Base-by-base conservation (phyloP, 768 basidiomycete species). In the Amanita subjunquillea region DNA sequence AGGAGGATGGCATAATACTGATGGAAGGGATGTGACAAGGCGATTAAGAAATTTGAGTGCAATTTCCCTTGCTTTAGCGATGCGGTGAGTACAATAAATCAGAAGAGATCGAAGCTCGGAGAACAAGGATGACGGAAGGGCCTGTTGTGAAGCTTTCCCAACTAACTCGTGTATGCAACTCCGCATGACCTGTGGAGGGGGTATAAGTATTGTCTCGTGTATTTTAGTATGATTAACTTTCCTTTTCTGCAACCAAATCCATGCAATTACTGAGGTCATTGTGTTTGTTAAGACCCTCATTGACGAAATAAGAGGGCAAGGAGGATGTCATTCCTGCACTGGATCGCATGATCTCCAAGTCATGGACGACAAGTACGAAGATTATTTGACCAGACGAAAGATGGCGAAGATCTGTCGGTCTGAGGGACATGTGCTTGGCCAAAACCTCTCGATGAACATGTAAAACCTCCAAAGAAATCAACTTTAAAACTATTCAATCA, bases 1-100 rank as follows among this genome's bases (percentile, higher is more conserved):
- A 8, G 83, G 75, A 3, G 85, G 79, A 60, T 94, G 87, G 67
- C 95, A 98, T 80, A 96, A 87, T 47, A 99, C 72, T 12, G 93
- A 92, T 2, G 96, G 93, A 67, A 97, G 97, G 1, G 87, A 90
- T 6, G 83, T 85, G 57, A 98, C 84, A 38, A 98, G 72, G 37
- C 83, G 78, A 67, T 91, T 81, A 25, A 97, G 75, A 62, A 88
- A 96, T 66, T 80, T 85, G 39, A 83, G 76, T 1, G 94, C 89
- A 29, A 92, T 74, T 32, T 87, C 85, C 32, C 95, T 77, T 48
- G 86, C 87, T 63, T 87, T 89, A 30, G 78, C 72, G 54, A 90
- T 80, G 27, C 91, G 80, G 66, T 94, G 90, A 3, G 90, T 91
- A 67, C 87, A 86, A 39, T 75, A 73, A 13, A 91, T 71, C 13